Evolutionary conservation across 352 stramenopile species (phyloP).

Genomic region (Pythium dissotocum): DNA sequence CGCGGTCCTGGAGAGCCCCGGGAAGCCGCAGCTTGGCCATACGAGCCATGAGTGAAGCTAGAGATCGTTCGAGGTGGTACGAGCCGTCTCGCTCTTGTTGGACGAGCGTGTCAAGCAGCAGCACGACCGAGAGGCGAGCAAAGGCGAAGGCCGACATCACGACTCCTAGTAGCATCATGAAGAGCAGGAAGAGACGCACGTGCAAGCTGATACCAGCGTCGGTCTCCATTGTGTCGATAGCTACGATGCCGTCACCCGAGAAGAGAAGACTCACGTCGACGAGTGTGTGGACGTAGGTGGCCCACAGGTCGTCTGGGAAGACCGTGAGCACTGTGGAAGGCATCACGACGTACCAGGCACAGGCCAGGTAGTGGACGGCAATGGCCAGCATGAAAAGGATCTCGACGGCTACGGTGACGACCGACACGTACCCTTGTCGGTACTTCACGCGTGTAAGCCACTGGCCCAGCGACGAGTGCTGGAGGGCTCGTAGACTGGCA

Average conservation of each 20-base stretch:
- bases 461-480: background rate
- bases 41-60: conserved; percentile 9
- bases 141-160: conserved; percentile 2
- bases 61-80: background rate
- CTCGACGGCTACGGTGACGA: background rate
- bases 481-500: background rate
- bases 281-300: conserved; percentile 11
- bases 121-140: conserved; percentile 3
- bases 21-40: conserved; percentile 35
- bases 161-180: conserved; percentile 10
- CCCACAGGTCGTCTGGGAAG: background rate
- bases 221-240: background rate
- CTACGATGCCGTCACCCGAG: conserved; percentile 3
- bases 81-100: background rate
- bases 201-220: background rate
- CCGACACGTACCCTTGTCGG: background rate
- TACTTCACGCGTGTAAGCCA: background rate
- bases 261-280: conserved; percentile 14
- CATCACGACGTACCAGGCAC: conserved; percentile 9
- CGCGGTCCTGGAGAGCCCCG: conserved; percentile 27
- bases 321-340: background rate
- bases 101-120: background rate
- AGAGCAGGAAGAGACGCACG: conserved; percentile 2
- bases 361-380: conserved; percentile 14
- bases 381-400: background rate